Evolutionary conservation across 2,329 filamentous ascomycete genomes (phyloP).

Genomic region (Colletotrichum tropicale): DNA sequence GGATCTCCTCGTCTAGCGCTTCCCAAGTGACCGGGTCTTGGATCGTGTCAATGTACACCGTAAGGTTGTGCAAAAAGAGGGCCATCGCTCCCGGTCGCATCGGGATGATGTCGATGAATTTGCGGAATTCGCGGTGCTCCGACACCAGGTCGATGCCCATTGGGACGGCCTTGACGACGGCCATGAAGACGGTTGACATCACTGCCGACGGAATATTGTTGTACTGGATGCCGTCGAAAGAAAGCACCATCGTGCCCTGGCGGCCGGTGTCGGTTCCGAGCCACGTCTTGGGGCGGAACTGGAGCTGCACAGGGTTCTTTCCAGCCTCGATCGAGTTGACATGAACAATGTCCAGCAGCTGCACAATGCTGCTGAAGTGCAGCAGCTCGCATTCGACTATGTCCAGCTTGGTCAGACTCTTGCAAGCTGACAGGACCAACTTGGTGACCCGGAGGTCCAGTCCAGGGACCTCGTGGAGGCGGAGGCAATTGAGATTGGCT

Average conservation of each 20-base stretch:
- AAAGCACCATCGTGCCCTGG: slow-evolving; percentile 4
- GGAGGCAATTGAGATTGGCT: slow-evolving; percentile 21
- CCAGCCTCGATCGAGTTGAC: slow-evolving; percentile 19
- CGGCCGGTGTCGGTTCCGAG: neutral
- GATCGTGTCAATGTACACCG: neutral
- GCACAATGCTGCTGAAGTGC: slow-evolving; percentile 24
- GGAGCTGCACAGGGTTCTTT: slow-evolving; percentile 20
- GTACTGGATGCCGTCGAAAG: neutral
- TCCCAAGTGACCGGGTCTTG: neutral
- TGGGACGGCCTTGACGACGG: neutral
- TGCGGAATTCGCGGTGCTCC: neutral
- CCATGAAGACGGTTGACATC: slow-evolving; percentile 2
- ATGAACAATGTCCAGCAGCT: slow-evolving; percentile 22
- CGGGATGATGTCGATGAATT: slow-evolving; percentile 8
- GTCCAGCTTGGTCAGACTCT: slow-evolving; percentile 24
- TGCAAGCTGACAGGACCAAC: slow-evolving; percentile 22
- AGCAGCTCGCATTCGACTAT: slow-evolving; percentile 34
- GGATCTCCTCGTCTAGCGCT: neutral
- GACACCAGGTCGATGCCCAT: slow-evolving; percentile 13
- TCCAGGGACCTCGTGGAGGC: slow-evolving; percentile 27
- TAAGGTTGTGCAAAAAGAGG: slow-evolving; percentile 4
- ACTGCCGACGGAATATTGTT: neutral
- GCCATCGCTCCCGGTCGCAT: slow-evolving; percentile 6
- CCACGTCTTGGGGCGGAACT: slow-evolving; percentile 10
- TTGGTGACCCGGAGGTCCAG: slow-evolving; percentile 24